phyloP scores from a whole-genome alignment of 164 flowering plant genomes.

The Euptelea pleiosperma region DNA sequence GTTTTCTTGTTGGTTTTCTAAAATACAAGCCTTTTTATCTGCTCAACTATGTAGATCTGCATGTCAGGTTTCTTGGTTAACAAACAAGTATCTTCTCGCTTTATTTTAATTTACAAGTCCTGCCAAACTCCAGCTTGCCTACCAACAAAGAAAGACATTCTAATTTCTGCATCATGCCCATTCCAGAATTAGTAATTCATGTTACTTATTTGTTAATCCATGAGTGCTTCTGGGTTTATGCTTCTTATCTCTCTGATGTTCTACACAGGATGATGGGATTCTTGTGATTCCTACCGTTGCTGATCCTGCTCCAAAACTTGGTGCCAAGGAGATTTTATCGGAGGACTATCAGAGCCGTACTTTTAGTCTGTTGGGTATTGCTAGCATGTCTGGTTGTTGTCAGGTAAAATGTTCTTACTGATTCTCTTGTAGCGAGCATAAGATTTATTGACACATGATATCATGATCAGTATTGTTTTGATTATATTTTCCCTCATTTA shows the following conservation, averaged over 20 bases:
- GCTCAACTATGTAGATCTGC: too few species aligned
- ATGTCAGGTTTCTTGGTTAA: too few species aligned
- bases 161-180: too few species aligned
- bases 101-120: too few species aligned
- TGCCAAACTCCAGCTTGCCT: too few species aligned
- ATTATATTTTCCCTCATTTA: not conserved
- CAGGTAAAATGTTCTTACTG: constrained; percentile 41
- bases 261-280: constrained; percentile 69
- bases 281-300: constrained; percentile 67
- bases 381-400: constrained; percentile 87
- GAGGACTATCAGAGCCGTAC: constrained; percentile 47
- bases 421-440: not conserved
- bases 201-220: not conserved
- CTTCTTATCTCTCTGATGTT: not conserved
- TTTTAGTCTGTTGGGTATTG: constrained; percentile 50
- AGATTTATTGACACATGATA: not conserved
- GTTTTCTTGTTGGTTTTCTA: too few species aligned
- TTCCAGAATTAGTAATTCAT: too few species aligned
- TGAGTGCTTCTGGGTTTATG: not conserved
- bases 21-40: too few species aligned
- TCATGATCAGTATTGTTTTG: not conserved
- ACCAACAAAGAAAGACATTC: too few species aligned
- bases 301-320: constrained; percentile 69
- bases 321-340: constrained; percentile 50
- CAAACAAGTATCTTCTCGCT: too few species aligned